Percentiles rank a stretch among this genome's conserved stretches.
Conservation (phyloP, 2,329 filamentous ascomycete species). For the Dactylellina leptospora region DNA sequence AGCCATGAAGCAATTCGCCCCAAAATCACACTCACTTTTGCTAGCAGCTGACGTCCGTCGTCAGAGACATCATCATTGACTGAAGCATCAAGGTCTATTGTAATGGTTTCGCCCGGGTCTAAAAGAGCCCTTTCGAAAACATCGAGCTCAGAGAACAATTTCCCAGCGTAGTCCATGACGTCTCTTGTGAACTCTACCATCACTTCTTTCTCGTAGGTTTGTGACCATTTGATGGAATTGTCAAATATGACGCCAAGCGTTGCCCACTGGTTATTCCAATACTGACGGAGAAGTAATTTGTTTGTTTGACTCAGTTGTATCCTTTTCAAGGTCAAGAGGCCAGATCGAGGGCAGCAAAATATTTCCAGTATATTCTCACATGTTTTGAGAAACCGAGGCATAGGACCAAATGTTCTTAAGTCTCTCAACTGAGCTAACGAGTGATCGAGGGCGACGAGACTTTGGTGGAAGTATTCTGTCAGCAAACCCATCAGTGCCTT, state of each 20-base stretch:
- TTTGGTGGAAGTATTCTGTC: conserved; percentile 67
- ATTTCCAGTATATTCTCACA: conserved; percentile 71
- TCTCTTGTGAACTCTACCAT: conserved; percentile 96
- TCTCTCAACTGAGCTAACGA: conserved; percentile 67
- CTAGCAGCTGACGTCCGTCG: conserved; percentile 59
- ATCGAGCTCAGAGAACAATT: conserved; percentile 82
- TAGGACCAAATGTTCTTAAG: conserved; percentile 69
- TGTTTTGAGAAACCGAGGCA: conserved; percentile 69
- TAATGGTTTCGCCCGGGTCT: conserved; percentile 57
- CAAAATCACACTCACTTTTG: conserved; percentile 60
- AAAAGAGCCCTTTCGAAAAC: conserved; percentile 77
- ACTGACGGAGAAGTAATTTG: conserved; percentile 72
- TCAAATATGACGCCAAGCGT: conserved; percentile 81
- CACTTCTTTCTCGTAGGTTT: conserved; percentile 74
- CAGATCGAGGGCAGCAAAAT: conserved; percentile 71
- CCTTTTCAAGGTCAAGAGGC: conserved; percentile 67
- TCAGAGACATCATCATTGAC: conserved; percentile 57
- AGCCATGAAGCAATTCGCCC: conserved; percentile 69
- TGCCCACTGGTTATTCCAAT: conserved; percentile 88
- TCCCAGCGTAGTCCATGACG: conserved; percentile 91
- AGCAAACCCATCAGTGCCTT: conserved; percentile 71
- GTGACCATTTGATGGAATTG: conserved; percentile 84
- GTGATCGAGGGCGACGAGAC: conserved; percentile 67
- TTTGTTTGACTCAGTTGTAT: conserved; percentile 69
- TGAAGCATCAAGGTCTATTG: conserved; percentile 57